Base-by-base conservation (phyloP, 176 grass and related monocot genomes). In the Zoysia japonica region DNA sequence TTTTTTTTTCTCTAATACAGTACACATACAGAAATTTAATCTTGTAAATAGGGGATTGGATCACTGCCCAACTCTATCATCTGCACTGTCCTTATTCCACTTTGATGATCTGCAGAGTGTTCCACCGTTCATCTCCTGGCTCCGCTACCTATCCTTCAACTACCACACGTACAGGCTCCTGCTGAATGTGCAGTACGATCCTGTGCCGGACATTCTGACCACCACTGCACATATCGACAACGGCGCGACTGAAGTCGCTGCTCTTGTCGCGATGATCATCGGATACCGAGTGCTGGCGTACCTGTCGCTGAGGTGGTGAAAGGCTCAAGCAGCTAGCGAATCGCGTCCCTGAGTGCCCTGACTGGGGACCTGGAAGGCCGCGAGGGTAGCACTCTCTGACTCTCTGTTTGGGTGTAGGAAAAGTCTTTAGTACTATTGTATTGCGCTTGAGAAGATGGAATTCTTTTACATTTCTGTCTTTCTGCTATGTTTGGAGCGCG, bases 141-240 rank as follows among this genome's bases (percentile, higher is more conserved):
- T 99, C 39, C 96, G 96, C 14, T 99, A 89, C 64, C 66, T 95
- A 55, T 99, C 96, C 35, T 95, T 99, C 90, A 99, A 99, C 67
- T 95, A 93, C 71, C 92, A 99, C 83, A 91, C 96, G 4, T 99
- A 99, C 78, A 92, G 92, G 74, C 92, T 99, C 37, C 90, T 95
- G 42, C 67, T 99, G 14, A 99, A 95, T 82, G 92, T 95, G 71
- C 96, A 99, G 60, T 99, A 95, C 11, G n/a, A 86, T 57, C 85
- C 76, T 11, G 78, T 91, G 15, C 96, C 92, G 1, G 71, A 85
- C 5, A 80, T 89, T 64, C 72, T 93, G 79, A 84, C 85, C 76
- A 83, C 82, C 73, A 78, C 84, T 9, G 36, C 55, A 51, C 49
- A 85, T 53, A 55, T 95, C 2, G 92, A 88, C 66, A 91, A 88